Evolutionary conservation across 2,329 filamentous ascomycete genomes (phyloP), one percentile per base, ranked within the genome.

Genomic region (Trichophyton schoenleinii): DNA sequence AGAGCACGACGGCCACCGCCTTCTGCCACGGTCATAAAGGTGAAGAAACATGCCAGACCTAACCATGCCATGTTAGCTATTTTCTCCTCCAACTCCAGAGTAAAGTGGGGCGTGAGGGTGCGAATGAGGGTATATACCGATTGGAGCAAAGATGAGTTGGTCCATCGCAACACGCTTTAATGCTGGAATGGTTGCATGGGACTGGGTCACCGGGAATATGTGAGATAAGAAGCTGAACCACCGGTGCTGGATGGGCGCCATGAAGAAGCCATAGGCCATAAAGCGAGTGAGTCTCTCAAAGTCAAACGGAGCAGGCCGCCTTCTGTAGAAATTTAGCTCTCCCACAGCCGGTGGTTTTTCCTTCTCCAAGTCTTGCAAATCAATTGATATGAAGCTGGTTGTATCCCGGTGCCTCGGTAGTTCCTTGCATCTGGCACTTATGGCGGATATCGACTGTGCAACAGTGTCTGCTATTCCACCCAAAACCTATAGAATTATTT

Each of bases 391-490:
- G 60, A 86, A 80, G 69, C 94, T 88, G 64, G 87, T 81, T 52
- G 72, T 78, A 52, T 75, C 71, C 59, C 82, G 63, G 53, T 67
- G 81, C 61, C 82, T 82, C 63, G 83, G 82, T 2, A 84, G 69
- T 6, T 85, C 81, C 64, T 84, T 83, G 71, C 87, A 76, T 63
- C 88, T 86, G 63, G 71, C 65, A 60, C 67, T 71, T 63, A 96
- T 83, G 20, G 91, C 85, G 2, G 94, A 95, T 72, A 99, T 88
- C 63, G 88, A 86, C 75, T 99, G 94, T 62, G 94, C 94, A 57
- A 95, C 89, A 38, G 94, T 97, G 75, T 99, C 94, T 74, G 94
- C 94, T 67, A 99, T 87, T 68, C 94, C 94, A 77, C 90, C 91
- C 63, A 99, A 85, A 61, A 97, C 77, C 82, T 85, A 58, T 44